A percentile compares a stretch with the other conserved stretches of the same genome.
Evolutionary conservation across 1,139 yeast genomes (phyloP).

Genomic region (Saccharomyces hybrid): DNA sequence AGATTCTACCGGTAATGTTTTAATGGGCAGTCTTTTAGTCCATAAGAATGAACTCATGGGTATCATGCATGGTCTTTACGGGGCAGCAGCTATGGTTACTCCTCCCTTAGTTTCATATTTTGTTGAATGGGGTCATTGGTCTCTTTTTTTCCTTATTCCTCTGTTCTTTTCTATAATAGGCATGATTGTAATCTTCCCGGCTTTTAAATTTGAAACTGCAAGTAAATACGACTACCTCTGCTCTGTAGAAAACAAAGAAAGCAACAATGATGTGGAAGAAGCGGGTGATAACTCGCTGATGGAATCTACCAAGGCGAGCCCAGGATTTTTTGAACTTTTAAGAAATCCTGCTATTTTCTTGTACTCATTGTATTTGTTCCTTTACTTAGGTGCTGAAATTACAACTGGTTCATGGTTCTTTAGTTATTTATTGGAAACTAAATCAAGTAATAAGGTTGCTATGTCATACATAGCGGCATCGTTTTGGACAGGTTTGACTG

Average conservation of each 20-base stretch:
- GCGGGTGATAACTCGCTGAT: conserved; percentile 6
- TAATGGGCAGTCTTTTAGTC: conserved; percentile 49
- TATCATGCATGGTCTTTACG: conserved; percentile 59
- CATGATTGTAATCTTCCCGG: conserved; percentile 15
- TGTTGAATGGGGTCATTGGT: conserved; percentile 33
- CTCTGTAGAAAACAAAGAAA: conserved; percentile 16
- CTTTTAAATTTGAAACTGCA: conserved; percentile 49
- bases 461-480: conserved; percentile 56
- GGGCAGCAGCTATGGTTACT: conserved; percentile 59
- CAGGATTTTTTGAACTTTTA: conserved; percentile 31
- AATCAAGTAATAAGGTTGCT: conserved; percentile 37
- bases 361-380: conserved; percentile 45
- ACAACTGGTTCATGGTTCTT: conserved; percentile 64
- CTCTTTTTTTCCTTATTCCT: conserved; percentile 27
- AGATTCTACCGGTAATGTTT: conserved; percentile 54
- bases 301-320: not conserved
- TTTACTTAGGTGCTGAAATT: conserved; percentile 63
- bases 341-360: conserved; percentile 40
- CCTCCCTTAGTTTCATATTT: conserved; percentile 49
- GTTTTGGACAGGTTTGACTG: conserved; percentile 60
- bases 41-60: conserved; percentile 57
- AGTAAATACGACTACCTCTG: conserved; percentile 42
- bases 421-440: conserved; percentile 48
- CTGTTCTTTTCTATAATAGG: conserved; percentile 18
- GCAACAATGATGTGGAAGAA: conserved; percentile 19